Percentiles rank a stretch among this genome's conserved stretches.
Evolutionary conservation across 495 filamentous ascomycete species (phyloP).

Genomic region (Trichoderma virens): DNA sequence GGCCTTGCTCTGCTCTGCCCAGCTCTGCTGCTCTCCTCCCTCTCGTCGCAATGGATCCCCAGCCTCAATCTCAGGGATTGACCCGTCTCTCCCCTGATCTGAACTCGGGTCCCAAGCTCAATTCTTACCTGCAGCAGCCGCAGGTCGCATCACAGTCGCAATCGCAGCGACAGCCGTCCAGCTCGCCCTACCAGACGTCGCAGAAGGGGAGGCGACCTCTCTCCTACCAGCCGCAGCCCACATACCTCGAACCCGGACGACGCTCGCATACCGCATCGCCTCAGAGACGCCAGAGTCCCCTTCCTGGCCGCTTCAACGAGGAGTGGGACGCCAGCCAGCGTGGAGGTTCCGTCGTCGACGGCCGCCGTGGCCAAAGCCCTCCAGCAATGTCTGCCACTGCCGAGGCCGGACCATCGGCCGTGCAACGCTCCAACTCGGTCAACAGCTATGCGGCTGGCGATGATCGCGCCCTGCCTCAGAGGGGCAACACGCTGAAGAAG

Average conservation of each 20-base stretch:
- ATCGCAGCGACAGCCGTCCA: neutral
- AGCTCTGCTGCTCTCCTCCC: neutral
- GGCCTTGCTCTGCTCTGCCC: neutral
- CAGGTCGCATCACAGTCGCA: no score
- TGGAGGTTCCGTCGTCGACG: constrained; percentile 51
- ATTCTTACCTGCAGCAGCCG: neutral
- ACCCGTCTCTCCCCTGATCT: neutral
- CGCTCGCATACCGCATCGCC: constrained; percentile 1
- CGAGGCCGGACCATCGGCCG: constrained; percentile 21
- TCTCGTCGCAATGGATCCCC: neutral
- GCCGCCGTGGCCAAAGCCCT: neutral
- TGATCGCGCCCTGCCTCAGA: constrained; percentile 18
- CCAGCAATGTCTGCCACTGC: constrained; percentile 22
- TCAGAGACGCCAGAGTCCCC: neutral
- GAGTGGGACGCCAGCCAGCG: constrained; percentile 65
- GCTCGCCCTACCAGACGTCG: neutral
- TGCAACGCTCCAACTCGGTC: constrained; percentile 39
- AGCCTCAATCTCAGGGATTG: neutral
- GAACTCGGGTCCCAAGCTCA: neutral
- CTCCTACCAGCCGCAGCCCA: constrained; percentile 1
- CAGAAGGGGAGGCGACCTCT: neutral
- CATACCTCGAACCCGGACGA: neutral
- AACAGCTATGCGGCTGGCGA: constrained; percentile 37
- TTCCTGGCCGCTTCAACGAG: constrained; percentile 48
- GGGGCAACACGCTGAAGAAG: constrained; percentile 79